Evolutionary conservation across 148 eudicot genomes (phyloP).

Genomic region (Diospyros lotus): DNA sequence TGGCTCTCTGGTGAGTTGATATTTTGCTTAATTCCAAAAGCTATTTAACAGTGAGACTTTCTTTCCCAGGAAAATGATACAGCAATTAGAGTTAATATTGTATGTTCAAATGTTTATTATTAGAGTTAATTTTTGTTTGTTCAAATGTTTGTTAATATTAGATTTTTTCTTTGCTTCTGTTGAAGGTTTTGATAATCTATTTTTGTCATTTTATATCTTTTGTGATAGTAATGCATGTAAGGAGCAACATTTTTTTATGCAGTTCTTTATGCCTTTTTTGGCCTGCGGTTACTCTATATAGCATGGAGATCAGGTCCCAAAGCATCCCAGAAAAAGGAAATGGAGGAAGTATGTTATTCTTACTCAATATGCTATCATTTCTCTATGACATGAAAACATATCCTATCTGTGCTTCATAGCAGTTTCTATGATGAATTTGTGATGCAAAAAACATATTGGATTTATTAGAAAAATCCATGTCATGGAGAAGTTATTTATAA

Average conservation of each 20-base stretch:
- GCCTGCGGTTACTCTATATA: constrained; percentile 87
- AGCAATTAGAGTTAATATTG: background rate
- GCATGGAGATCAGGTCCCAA: constrained; percentile 93
- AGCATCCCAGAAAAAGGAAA: constrained; percentile 89
- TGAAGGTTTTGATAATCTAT: background rate
- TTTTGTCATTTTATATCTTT: background rate
- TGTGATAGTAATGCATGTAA: constrained; percentile 8
- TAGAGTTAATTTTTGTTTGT: background rate
- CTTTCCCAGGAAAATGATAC: background rate
- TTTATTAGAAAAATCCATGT: background rate
- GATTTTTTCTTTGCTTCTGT: background rate
- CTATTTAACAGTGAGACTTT: background rate
- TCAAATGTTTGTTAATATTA: background rate
- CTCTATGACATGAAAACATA: background rate
- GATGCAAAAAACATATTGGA: too few species aligned
- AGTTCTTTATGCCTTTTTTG: constrained; percentile 91
- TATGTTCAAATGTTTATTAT: background rate
- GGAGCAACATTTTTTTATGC: constrained; percentile 25
- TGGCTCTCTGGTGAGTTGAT: background rate
- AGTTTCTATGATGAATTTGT: too few species aligned
- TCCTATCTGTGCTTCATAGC: too few species aligned
- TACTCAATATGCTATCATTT: constrained; percentile 3
- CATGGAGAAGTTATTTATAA: background rate
- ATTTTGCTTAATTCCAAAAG: background rate
- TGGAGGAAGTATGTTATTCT: constrained; percentile 71